Conservation (phyloP, 352 stramenopile genomes). For the Globisporangium heterothallicum region DNA sequence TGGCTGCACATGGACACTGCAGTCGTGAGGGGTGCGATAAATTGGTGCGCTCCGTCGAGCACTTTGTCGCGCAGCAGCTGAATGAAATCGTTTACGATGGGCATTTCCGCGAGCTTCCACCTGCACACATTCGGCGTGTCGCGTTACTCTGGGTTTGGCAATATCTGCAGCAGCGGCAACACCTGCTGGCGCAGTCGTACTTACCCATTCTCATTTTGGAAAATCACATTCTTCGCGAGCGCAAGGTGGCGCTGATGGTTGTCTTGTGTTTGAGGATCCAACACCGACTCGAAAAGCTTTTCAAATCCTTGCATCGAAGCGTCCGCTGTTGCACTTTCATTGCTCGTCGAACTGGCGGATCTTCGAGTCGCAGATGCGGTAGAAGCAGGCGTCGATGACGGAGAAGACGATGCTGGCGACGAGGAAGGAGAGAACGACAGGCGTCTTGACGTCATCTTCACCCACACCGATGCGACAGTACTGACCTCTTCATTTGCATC, state of each 20-base stretch:
- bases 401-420: background rate
- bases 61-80: conserved; percentile 53
- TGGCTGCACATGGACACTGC: conserved; percentile 37
- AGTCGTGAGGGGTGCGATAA: conserved; percentile 32
- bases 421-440: background rate
- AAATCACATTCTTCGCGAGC: conserved; percentile 72
- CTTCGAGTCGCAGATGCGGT: background rate
- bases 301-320: conserved; percentile 39
- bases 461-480: too few relatives aligned
- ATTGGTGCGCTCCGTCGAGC: conserved; percentile 32
- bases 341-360: background rate
- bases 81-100: conserved; percentile 56
- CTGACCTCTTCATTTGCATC: background rate
- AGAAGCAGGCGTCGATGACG: background rate
- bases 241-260: conserved; percentile 67
- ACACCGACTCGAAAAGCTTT: conserved; percentile 60
- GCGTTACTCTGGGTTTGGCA: too few relatives aligned
- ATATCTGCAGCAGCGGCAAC: background rate
- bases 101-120: conserved; percentile 65
- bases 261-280: conserved; percentile 56
- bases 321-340: conserved; percentile 2
- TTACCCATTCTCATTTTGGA: conserved; percentile 64
- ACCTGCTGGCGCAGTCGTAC: background rate
- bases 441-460: conserved; percentile 5
- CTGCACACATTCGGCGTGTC: too few relatives aligned